Percentiles rank a stretch among this genome's conserved stretches.
Evolutionary conservation across 345 rosid species (phyloP).

Genomic region (Boechera stricta): DNA sequence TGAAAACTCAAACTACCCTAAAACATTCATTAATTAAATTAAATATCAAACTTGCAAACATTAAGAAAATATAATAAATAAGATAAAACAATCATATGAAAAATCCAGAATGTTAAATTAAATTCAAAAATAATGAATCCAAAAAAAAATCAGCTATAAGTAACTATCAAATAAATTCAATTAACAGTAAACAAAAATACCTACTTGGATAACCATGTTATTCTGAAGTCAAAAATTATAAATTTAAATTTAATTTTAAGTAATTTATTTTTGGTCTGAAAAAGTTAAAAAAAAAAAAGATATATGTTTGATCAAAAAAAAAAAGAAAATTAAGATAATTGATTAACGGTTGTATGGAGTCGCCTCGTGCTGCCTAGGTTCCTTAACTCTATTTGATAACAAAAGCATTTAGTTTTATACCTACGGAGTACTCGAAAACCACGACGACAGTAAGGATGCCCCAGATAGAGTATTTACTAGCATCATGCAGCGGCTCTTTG

Average conservation of each 20-base stretch:
- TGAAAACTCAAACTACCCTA: too few relatives aligned
- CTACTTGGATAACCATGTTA: neutral
- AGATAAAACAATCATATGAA: neutral
- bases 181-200: neutral
- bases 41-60: neutral
- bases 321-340: too few relatives aligned
- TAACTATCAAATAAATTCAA: neutral
- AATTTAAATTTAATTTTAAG: neutral
- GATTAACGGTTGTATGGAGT: too few relatives aligned
- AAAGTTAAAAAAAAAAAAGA: too few relatives aligned
- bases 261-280: too few relatives aligned
- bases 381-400: too few relatives aligned
- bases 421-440: conserved; percentile 84
- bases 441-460: conserved; percentile 78
- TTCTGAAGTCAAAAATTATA: neutral
- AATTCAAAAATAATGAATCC: neutral
- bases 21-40: too few relatives aligned
- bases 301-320: too few relatives aligned
- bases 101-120: neutral
- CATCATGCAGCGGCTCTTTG: conserved; percentile 54
- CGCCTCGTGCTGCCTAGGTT: too few relatives aligned
- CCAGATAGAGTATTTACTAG: conserved; percentile 57
- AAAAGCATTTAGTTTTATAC: conserved; percentile 34
- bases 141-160: neutral
- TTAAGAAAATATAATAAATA: neutral